Base-by-base conservation (phyloP, 495 filamentous ascomycete species). In the Trichocladium uniseriatum region DNA sequence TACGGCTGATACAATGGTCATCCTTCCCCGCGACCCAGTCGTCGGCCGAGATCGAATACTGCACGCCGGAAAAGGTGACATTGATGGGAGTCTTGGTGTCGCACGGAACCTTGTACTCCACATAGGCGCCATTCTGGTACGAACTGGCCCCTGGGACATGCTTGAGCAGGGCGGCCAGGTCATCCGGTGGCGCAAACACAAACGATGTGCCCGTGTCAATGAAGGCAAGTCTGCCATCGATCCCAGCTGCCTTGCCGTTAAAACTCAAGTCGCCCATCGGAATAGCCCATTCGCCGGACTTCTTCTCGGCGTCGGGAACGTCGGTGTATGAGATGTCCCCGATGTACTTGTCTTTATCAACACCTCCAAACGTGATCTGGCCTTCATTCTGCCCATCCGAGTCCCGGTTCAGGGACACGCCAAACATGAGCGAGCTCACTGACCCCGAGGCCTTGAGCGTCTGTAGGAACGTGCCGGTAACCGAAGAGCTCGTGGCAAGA, bases 201-300 rank as follows among this genome's bases (percentile, higher is more conserved):
- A 80, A 87, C 0, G 84, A 84, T 0, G 88, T 90, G 40, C 88
- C 88, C 0, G 87, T 85, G 66, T 94, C 88, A 54, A 94, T 80
- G 57, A 84, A 83, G 13, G 82, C 83, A 9, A 75, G 65, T 35
- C 71, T 73, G 13, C 69, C 68, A 6, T 54, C 65, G 38, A 87
- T 63, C 9, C 66, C 64, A 24, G 74, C 70, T 2, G 64, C 52
- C 35, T 77, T 67, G 42, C 73, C 83, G 54, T 80, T 73, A 38
- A 82, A 74, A 11, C 72, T 69, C 35, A 75, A 74, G 50, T 81
- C 80, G 36, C 79, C 83, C 22, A 89, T 49, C 0, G 78, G 66
- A 47, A 95, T 82, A 32, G 79, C 74, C 89, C 88, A 94, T 28
- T 71, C 67, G 35, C 70, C 67, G 2, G 48, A 59, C 38, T 48